Evolutionary conservation across 2,329 filamentous ascomycete genomes (phyloP).

Genomic region (Hawksworthiomyces lignivorus): DNA sequence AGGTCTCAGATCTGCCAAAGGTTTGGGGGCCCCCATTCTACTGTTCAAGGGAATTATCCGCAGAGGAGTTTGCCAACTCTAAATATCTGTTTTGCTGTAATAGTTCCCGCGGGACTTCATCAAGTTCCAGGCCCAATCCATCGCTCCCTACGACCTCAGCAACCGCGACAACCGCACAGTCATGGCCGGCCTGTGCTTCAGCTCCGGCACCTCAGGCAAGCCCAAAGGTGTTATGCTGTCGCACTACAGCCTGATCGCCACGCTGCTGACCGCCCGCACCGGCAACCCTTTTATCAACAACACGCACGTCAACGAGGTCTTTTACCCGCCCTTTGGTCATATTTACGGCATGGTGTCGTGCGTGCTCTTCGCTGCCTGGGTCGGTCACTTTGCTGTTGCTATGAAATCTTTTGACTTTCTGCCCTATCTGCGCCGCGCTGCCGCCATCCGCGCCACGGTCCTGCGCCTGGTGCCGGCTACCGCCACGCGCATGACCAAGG

Average conservation of each 20-base stretch:
- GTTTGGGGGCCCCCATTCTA: not conserved
- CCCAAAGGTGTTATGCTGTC: conserved; percentile 41
- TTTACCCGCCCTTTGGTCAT: conserved; percentile 38
- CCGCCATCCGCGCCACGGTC: conserved; percentile 59
- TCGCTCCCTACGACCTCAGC: not conserved
- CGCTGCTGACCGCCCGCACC: conserved; percentile 26
- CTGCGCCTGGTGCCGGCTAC: conserved; percentile 67
- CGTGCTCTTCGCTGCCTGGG: conserved; percentile 27
- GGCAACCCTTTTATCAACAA: conserved; percentile 21
- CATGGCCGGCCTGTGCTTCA: conserved; percentile 31
- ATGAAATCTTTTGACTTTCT: conserved; percentile 72
- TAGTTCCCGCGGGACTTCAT: conserved; percentile 6
- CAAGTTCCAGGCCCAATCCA: conserved; percentile 6
- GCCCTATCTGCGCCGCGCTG: conserved; percentile 59
- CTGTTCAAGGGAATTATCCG: too few relatives aligned
- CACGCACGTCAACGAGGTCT: conserved; percentile 18
- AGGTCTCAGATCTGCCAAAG: not conserved
- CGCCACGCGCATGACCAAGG: conserved; percentile 64
- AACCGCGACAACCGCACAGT: conserved; percentile 6
- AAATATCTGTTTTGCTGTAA: too few relatives aligned
- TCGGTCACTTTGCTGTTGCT: conserved; percentile 46
- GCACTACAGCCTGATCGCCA: conserved; percentile 34
- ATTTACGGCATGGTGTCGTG: conserved; percentile 39
- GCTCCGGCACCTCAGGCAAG: conserved; percentile 40
- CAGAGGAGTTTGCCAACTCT: too few relatives aligned